Conservation (phyloP, 1,284 basidiomycete genomes). For the Wallemia hederae region DNA sequence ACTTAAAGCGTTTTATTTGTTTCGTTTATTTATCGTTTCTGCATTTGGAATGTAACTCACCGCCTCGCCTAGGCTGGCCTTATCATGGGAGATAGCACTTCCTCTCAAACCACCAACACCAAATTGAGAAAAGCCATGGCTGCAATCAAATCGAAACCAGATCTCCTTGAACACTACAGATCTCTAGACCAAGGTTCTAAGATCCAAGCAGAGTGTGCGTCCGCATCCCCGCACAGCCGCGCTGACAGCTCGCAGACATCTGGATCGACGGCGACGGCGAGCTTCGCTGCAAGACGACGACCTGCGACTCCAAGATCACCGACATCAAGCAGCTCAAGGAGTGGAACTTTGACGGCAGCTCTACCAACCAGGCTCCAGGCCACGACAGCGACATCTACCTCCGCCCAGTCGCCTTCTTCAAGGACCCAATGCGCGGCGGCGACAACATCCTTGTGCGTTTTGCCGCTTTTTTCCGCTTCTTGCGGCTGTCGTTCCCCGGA, state of each 20-base stretch:
- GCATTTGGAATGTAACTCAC: too few relatives aligned
- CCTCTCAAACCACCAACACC: too few relatives aligned
- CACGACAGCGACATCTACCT: conserved; percentile 92
- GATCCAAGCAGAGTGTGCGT: conserved; percentile 71
- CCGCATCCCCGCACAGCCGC: conserved; percentile 1
- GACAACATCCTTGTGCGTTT: conserved; percentile 85
- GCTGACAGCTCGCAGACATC: conserved; percentile 32
- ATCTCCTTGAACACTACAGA: conserved; percentile 61
- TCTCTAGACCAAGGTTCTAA: conserved; percentile 51
- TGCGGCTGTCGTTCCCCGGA: background rate
- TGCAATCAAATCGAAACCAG: conserved; percentile 34
- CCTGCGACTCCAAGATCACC: conserved; percentile 14
- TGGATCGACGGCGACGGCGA: conserved; percentile 84
- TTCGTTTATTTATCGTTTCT: too few relatives aligned
- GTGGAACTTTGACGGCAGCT: conserved; percentile 99
- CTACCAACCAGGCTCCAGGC: conserved; percentile 84
- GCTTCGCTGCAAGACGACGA: conserved; percentile 74
- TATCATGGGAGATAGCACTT: too few relatives aligned
- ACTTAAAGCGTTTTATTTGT: too few relatives aligned
- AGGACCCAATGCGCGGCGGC: conserved; percentile 94
- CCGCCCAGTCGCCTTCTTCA: conserved; percentile 88
- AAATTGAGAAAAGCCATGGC: too few relatives aligned
- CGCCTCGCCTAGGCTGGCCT: too few relatives aligned
- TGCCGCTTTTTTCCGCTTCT: too few relatives aligned
- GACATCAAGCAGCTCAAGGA: conserved; percentile 44